Conservation (phyloP, 805 yeast genomes). For the Cyberlindnera maritima region DNA sequence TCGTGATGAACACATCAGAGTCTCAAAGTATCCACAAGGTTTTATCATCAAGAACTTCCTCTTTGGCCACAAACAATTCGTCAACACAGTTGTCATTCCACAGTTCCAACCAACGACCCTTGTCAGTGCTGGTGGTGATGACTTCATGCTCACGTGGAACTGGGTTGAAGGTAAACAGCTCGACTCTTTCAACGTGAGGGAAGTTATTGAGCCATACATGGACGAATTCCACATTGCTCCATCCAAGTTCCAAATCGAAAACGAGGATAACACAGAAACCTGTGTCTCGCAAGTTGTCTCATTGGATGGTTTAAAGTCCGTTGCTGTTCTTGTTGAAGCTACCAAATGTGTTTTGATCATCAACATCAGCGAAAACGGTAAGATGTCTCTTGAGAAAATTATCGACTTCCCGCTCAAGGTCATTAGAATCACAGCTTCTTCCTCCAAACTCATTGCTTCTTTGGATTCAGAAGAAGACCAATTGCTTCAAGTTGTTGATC, state of each 20-base stretch:
- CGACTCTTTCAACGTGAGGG: constrained; percentile 46
- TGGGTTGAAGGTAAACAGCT: constrained; percentile 56
- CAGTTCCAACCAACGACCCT: constrained; percentile 48
- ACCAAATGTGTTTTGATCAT: constrained; percentile 41
- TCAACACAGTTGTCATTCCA: constrained; percentile 63
- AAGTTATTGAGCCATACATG: constrained; percentile 41
- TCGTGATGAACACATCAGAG: constrained; percentile 93
- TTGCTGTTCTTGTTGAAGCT: constrained; percentile 51
- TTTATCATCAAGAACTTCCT: constrained; percentile 78
- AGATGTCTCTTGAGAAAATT: constrained; percentile 26
- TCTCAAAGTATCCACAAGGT: constrained; percentile 76
- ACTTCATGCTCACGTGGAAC: constrained; percentile 69
- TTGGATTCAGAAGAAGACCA: constrained; percentile 30
- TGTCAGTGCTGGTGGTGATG: constrained; percentile 92
- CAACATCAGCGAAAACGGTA: constrained; percentile 22
- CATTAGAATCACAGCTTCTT: constrained; percentile 31
- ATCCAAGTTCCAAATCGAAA: constrained; percentile 56
- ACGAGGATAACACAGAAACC: constrained; percentile 45
- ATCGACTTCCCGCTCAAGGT: constrained; percentile 32
- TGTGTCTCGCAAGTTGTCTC: constrained; percentile 47
- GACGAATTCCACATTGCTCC: constrained; percentile 63
- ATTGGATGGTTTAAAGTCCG: constrained; percentile 28
- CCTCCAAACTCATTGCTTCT: constrained; percentile 34
- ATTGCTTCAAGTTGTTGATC: constrained; percentile 14
- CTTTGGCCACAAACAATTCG: constrained; percentile 84